These are phyloP conservation scores for Leptographium lundbergii DNA, from an alignment of 2,329 filamentous ascomycete genomes.

Conservation along the genomic window DNA sequence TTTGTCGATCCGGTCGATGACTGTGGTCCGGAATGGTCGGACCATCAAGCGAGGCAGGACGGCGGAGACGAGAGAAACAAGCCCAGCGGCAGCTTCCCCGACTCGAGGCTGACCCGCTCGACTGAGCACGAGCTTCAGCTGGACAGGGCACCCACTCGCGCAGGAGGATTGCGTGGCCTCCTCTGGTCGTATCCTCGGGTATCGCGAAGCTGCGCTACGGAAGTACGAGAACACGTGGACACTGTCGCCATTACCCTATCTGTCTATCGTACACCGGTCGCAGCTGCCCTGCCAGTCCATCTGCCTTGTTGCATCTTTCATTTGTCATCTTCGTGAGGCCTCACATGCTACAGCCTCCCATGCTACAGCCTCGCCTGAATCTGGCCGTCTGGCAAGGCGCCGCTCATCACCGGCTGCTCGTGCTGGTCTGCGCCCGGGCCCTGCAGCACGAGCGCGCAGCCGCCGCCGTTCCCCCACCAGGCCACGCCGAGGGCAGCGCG, in stretches of 20 bases:
- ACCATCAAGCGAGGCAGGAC: too few relatives aligned
- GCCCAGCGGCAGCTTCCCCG: neutral
- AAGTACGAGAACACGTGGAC: too few relatives aligned
- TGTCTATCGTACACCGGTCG: neutral
- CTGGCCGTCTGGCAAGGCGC: slow-evolving; percentile 25
- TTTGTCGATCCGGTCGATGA: neutral
- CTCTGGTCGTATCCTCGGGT: too few relatives aligned
- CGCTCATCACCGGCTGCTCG: slow-evolving; percentile 36
- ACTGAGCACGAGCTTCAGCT: too few relatives aligned
- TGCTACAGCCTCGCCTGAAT: slow-evolving; percentile 21
- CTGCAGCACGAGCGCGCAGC: slow-evolving; percentile 34
- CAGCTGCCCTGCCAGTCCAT: neutral
- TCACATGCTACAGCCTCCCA: slow-evolving; percentile 12
- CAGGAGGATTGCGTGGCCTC: too few relatives aligned
- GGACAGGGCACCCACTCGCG: too few relatives aligned
- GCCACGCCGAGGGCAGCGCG: slow-evolving; percentile 64
- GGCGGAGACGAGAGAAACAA: neutral
- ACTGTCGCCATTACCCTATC: neutral
- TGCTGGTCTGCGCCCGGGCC: slow-evolving; percentile 12
- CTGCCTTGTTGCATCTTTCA: too few relatives aligned
- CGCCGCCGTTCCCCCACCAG: slow-evolving; percentile 65
- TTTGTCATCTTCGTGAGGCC: too few relatives aligned
- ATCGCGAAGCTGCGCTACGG: too few relatives aligned
- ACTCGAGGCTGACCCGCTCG: too few relatives aligned
- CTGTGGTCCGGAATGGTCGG: neutral